Conservation (phyloP, 1,284 basidiomycete genomes). For the Tylopilus orsonianus region DNA sequence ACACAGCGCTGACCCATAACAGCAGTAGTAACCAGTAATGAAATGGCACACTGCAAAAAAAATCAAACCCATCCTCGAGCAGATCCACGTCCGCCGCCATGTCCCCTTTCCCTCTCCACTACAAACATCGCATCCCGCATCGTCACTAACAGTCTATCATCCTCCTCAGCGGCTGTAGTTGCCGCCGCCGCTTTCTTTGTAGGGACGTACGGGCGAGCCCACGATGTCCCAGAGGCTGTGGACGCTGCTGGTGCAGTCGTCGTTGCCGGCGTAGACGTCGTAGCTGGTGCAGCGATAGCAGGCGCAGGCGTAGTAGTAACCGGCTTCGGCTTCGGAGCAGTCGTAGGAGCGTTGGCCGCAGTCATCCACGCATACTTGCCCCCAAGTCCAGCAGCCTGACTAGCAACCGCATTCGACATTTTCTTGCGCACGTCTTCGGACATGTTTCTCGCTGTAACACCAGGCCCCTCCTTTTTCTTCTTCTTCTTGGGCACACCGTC, state of each 20-base stretch:
- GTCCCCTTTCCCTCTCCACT: slow-evolving; percentile 72
- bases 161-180: slow-evolving; percentile 44
- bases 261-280: slow-evolving; percentile 38
- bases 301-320: slow-evolving; percentile 29
- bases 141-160: slow-evolving; percentile 58
- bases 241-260: slow-evolving; percentile 31
- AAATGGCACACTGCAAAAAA: no score
- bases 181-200: slow-evolving; percentile 30
- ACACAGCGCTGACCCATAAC: slow-evolving; percentile 18
- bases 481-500: slow-evolving; percentile 72
- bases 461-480: slow-evolving; percentile 80
- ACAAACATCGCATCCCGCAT: slow-evolving; percentile 79
- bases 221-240: slow-evolving; percentile 35
- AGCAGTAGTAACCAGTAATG: no score
- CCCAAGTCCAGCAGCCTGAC: slow-evolving; percentile 77
- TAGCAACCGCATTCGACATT: slow-evolving; percentile 86
- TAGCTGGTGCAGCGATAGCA: slow-evolving; percentile 23
- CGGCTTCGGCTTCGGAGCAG: slow-evolving; percentile 48
- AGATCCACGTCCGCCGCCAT: slow-evolving; percentile 73
- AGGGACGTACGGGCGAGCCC: slow-evolving; percentile 70
- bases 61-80: slow-evolving; percentile 65
- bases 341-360: slow-evolving; percentile 49
- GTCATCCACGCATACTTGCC: slow-evolving; percentile 87
- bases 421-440: slow-evolving; percentile 86
- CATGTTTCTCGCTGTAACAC: slow-evolving; percentile 83